Base-by-base conservation (phyloP, 495 filamentous ascomycete genomes). In the Penicillium canariense region DNA sequence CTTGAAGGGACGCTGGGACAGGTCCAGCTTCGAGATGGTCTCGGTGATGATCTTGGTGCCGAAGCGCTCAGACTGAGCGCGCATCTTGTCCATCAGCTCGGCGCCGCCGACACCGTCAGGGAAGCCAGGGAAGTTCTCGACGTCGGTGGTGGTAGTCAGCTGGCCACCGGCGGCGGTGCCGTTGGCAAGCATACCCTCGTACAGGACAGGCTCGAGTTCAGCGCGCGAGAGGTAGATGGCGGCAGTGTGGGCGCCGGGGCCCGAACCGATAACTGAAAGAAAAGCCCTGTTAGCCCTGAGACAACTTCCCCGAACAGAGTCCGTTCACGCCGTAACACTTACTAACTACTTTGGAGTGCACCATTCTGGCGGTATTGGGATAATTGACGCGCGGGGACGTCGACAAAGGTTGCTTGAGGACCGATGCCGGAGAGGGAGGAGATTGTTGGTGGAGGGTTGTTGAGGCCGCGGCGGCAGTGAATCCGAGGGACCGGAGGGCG, bases 81-180 rank as follows among this genome's bases (percentile, higher is more conserved):
- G 87, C 94, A 99, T 97, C 58, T 84, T 81, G 55, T 96, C 94
- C 94, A 98, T 98, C 53, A 98, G 76, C 67, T 88, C 84, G 43
- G 78, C 63, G 34, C 94, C 94, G 68, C 89, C 87, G 65, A 97
- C 89, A 52, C 88, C 90, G 45, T 87, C 80, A 54, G 88, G 88
- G 77, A 96, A 98, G 31, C 94, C 94, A 47, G 94, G 94, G 75
- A 85, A 98, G 77, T 98, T 98, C 80, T 98, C 94, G 50, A 98
- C 85, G 55, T 98, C 94, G 64, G 96, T 97, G 52, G 94, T 98
- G 32, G 94, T 98, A 22, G 94, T 98, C 51, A 98, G 77, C 78
- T 98, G 94, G 28, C 94, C 94, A 63, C 94, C 94, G 44, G 94
- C 87, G 5, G 94, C 94, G 69, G 95, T 94, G 62, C 94, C 94